Evolutionary conservation across 805 yeast species (phyloP).

Genomic region (Tetrapisispora iriomotensis): DNA sequence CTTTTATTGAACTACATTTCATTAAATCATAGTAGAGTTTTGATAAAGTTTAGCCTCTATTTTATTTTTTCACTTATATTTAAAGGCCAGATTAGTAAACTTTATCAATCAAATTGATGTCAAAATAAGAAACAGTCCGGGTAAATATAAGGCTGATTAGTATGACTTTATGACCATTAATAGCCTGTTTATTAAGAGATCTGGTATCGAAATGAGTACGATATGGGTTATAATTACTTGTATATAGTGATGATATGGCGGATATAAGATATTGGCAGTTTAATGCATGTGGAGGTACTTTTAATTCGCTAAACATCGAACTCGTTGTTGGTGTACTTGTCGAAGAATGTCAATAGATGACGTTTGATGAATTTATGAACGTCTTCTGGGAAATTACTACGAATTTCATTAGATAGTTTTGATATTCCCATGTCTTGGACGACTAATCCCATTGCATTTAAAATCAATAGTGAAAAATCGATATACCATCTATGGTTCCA

Average conservation of each 20-base stretch:
- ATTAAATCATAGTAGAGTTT: too few relatives aligned
- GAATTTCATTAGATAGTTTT: constrained; percentile 60
- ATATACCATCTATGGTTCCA: constrained; percentile 97
- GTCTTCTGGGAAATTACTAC: constrained; percentile 47
- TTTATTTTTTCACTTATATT: too few relatives aligned
- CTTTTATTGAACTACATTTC: too few relatives aligned
- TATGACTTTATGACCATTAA: too few relatives aligned
- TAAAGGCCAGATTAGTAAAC: too few relatives aligned
- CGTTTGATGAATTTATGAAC: constrained; percentile 15
- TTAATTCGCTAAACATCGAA: constrained; percentile 10
- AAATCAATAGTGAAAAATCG: constrained; percentile 68
- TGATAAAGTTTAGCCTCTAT: too few relatives aligned
- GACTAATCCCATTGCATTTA: constrained; percentile 43
- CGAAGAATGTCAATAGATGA: constrained; percentile 17
- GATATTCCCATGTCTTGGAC: constrained; percentile 67
- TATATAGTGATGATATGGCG: not conserved
- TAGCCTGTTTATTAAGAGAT: too few relatives aligned
- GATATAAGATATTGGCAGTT: not conserved
- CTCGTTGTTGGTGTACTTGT: constrained; percentile 13
- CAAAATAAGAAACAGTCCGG: too few relatives aligned
- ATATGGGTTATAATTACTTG: too few relatives aligned
- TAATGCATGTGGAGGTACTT: not conserved
- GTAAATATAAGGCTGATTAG: too few relatives aligned
- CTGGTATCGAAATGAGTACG: too few relatives aligned
- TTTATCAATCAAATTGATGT: too few relatives aligned